Base-by-base conservation (phyloP, 768 basidiomycete species). In the Saitozyma sp. region DNA sequence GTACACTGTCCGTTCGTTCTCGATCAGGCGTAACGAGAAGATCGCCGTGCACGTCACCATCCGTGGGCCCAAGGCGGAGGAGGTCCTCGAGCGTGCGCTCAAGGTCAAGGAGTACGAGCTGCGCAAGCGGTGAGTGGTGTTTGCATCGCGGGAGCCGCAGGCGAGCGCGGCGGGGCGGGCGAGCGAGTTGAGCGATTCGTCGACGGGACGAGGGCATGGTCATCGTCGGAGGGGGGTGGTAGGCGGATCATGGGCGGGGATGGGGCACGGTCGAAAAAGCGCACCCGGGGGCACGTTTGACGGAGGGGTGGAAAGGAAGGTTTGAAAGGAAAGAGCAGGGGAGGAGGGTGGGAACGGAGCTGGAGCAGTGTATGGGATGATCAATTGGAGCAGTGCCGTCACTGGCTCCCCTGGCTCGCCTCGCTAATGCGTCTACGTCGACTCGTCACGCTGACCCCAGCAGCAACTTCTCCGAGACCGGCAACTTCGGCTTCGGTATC, bases 41-140 rank as follows among this genome's bases (percentile, higher is more conserved):
- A 99, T 98, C 80, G 95, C 95, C 54, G 91, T 91, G 69, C 92
- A 94, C 82, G 92, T 94, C 76, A 99, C 95, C 80, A 96, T 99
- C 83, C 91, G 95, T 74, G 95, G 95, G 38, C 95, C 95, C 71
- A 99, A 99, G 83, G 95, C 95, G 43, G 95, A 98, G 86, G 95
- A 99, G 82, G 97, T 98, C 80, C 85, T 99, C 74, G 95, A 99
- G 84, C 91, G 95, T 74, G 95, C 93, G 51, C 85, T 99, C 81
- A 99, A 98, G 83, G 96, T 98, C 78, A 99, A 99, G 87, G 96
- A 99, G 84, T 98, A 99, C 85, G 96, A 99, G 84, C 83, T 99
- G 82, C 87, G 88, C 79, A 90, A 92, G 82, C 62, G 78, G 68
- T 76, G 68, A 69, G 74, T 76, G 43, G 58, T 20, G 9, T 16